Percentiles rank a stretch among this genome's conserved stretches.
phyloP scores from a whole-genome alignment of 1,284 basidiomycete species.

The Microbotryum saponariae region DNA sequence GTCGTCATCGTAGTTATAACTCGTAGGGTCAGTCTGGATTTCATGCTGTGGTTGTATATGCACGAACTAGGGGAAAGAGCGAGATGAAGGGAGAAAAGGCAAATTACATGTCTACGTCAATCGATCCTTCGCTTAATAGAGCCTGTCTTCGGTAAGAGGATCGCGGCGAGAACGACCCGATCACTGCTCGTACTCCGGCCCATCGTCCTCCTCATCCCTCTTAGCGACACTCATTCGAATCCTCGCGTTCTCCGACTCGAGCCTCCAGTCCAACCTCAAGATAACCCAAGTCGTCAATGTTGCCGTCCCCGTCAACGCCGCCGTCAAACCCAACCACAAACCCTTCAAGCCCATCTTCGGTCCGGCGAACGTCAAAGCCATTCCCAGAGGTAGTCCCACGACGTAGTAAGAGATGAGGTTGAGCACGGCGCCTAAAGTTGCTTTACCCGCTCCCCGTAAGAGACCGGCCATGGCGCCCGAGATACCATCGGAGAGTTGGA shows the following conservation, averaged over 20 bases:
- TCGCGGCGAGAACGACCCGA: too few species aligned
- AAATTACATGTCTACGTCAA: too few species aligned
- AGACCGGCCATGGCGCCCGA: slow-evolving; percentile 42
- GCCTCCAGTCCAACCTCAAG: slow-evolving; percentile 38
- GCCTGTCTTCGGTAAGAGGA: too few species aligned
- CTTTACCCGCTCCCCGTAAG: slow-evolving; percentile 41
- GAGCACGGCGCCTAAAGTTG: slow-evolving; percentile 38
- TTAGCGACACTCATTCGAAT: slow-evolving; percentile 24
- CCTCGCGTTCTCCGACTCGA: slow-evolving; percentile 29
- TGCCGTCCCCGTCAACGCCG: slow-evolving; percentile 28
- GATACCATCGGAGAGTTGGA: slow-evolving; percentile 41
- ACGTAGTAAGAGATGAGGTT: slow-evolving; percentile 41
- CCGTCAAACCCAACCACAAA: slow-evolving; percentile 1
- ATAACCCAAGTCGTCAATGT: slow-evolving; percentile 34
- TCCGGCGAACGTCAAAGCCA: slow-evolving; percentile 37
- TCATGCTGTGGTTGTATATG: too few species aligned
- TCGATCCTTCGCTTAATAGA: too few species aligned
- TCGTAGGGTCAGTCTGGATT: too few species aligned
- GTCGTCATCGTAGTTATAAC: too few species aligned
- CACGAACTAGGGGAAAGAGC: too few species aligned
- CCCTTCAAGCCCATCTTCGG: slow-evolving; percentile 37
- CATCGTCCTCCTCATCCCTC: slow-evolving; percentile 15
- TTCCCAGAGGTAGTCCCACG: slow-evolving; percentile 38
- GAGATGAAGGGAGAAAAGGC: too few species aligned
- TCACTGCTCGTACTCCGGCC: background rate